Base-by-base conservation (phyloP, 169 alveolate genomes). In the Eimeria falciformis region DNA sequence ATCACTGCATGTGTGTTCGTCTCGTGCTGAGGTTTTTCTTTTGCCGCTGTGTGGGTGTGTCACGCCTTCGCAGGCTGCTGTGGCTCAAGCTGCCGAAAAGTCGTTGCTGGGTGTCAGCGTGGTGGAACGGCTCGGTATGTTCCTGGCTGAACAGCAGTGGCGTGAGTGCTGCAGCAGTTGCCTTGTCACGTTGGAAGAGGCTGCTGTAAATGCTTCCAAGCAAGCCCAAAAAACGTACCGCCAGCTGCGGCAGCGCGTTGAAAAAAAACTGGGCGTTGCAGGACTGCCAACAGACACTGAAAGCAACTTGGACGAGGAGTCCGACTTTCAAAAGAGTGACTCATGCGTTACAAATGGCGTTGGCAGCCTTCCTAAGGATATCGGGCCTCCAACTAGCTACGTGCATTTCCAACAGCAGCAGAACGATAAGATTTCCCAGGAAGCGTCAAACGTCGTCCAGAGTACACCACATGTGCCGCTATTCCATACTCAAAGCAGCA, bases 21-120 rank as follows among this genome's bases (percentile, higher is more conserved):
- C n/a, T n/a, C n/a, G n/a, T n/a, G n/a, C n/a, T n/a, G n/a, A n/a
- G n/a, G n/a, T n/a, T n/a, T n/a, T n/a, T n/a, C n/a, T n/a, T n/a
- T n/a, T n/a, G n/a, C n/a, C n/a, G n/a, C n/a, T n/a, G n/a, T n/a
- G n/a, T n/a, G n/a, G n/a, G n/a, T n/a, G n/a, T n/a, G n/a, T n/a
- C n/a, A n/a, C n/a, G n/a, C n/a, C 23, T 29, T 45, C 53, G 27
- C 92, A 85, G 92, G 92, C 92, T 5, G 92, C 84, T 0, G 84
- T 85, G 4, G 84, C 73, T 4, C 78, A 77, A 21, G 92, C 92
- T 14, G 92, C 77, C 17, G 92, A 85, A 75, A 85, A 85, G 37
- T 85, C 92, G 21, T 21, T 37, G 23, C 14, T 85, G 37, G 92
- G 92, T 0, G 58, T 85, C 29, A 43, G 71, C 33, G 92, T 53